These are phyloP conservation scores for Neopestalotiopsis sp. DNA, from an alignment of 2,329 filamentous ascomycete genomes.

Conservation along the genomic window DNA sequence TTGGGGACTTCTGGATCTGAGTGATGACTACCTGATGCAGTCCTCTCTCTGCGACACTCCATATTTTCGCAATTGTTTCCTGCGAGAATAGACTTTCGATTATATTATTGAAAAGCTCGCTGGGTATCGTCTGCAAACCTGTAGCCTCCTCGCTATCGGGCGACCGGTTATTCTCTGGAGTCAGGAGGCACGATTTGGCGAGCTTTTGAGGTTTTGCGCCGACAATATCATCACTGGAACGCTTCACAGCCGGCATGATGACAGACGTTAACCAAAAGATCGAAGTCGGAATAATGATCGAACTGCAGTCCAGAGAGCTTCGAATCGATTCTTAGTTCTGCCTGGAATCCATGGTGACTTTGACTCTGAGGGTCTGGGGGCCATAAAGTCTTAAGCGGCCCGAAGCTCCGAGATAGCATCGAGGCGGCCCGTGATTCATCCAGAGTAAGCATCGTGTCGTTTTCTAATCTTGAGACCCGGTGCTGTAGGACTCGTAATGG, in stretches of 20 bases:
- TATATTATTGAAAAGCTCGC: neutral
- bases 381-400: neutral
- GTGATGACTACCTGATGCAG: neutral
- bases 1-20: neutral
- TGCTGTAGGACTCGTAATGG: neutral
- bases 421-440: neutral
- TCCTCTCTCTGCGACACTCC: conserved; percentile 12
- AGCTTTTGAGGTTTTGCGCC: neutral
- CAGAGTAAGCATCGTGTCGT: neutral
- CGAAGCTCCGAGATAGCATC: neutral
- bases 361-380: neutral
- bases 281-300: neutral
- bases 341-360: neutral
- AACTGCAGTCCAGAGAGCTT: neutral
- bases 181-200: neutral
- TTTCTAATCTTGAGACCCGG: neutral
- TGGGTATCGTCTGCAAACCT: neutral
- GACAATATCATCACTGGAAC: neutral
- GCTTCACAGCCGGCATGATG: neutral
- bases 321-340: neutral
- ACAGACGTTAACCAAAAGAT: neutral
- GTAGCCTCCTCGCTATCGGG: neutral
- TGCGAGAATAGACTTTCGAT: conserved; percentile 1
- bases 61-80: neutral
- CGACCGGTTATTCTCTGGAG: neutral